phyloP scores from a whole-genome alignment of 306 rosid genomes.

The Fragaria nilgerrensis region DNA sequence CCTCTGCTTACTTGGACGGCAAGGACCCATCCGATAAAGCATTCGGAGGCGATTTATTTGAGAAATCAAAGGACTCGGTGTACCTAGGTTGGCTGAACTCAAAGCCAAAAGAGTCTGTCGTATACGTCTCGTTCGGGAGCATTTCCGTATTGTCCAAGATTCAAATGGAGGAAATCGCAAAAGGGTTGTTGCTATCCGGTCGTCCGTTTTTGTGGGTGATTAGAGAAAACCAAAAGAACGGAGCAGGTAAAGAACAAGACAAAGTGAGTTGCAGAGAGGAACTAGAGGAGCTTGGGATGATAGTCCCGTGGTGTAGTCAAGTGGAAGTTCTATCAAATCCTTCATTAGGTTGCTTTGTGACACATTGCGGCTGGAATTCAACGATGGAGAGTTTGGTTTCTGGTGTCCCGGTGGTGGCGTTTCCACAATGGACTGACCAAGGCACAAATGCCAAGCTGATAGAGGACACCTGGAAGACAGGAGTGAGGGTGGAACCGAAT shows the following conservation, averaged over 20 bases:
- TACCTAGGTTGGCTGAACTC: constrained; percentile 29
- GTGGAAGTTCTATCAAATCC: constrained; percentile 24
- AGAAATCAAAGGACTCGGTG: background rate
- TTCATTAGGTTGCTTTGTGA: constrained; percentile 34
- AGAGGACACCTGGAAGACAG: constrained; percentile 34
- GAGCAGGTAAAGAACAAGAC: background rate
- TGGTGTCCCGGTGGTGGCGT: constrained; percentile 31
- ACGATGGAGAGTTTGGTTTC: constrained; percentile 29
- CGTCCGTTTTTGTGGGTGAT: constrained; percentile 35
- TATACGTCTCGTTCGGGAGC: constrained; percentile 40
- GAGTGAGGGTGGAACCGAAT: constrained; percentile 23
- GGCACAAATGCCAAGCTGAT: constrained; percentile 34
- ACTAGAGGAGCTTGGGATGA: constrained; percentile 26
- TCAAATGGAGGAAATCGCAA: constrained; percentile 32
- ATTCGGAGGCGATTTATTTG: constrained; percentile 14
- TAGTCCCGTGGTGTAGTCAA: constrained; percentile 37
- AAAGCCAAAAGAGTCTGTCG: constrained; percentile 11
- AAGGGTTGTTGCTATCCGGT: constrained; percentile 17
- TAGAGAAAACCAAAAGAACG: background rate
- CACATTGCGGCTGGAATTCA: constrained; percentile 45
- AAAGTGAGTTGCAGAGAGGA: constrained; percentile 12
- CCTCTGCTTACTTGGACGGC: constrained; percentile 2
- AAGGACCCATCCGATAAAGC: constrained; percentile 6
- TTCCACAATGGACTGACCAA: constrained; percentile 32
- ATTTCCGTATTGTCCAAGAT: background rate